Evolutionary conservation across 2,329 filamentous ascomycete species (phyloP), one percentile per base, ranked within the genome.

Genomic region (Epichloe glyceriae): DNA sequence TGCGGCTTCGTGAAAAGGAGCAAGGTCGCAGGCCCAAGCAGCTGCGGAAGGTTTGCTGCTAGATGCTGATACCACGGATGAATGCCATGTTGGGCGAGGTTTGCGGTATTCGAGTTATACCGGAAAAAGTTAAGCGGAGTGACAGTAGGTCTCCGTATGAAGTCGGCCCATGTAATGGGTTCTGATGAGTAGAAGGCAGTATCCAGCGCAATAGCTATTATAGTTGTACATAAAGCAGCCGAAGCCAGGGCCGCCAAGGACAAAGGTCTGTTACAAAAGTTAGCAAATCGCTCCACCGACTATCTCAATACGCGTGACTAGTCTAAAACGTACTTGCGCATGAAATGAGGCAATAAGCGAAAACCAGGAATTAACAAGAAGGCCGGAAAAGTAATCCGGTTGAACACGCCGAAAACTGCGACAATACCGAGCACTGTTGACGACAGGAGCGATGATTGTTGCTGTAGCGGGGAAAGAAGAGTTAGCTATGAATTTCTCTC

Each of bases 351-450:
- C 65, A 97, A 73, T 62, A 98, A 74, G 62, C 83, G 83, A 63
- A 95, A 71, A 37, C 85, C 84, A 49, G 93, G 91, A 63, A 96
- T 80, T 52, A 95, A 66, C 54, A 98, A 70, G 65, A 95, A 98
- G 14, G 90, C 91, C 44, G 91, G 91, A 66, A 97, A 97, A 10
- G 93, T 98, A 61, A 97, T 96, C 57, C 93, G 82, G 69, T 97
- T 98, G 70, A 98, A 98, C 52, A 91, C 72, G 47, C 93, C 93
- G 61, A 93, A 86, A 14, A 95, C 84, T 49, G 80, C 75, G 50
- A 96, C 80, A 54, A 90, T 81, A 33, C 88, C 88, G 40, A 98
- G 79, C 41, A 93, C 74, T 40, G 80, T 77, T 52, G 86, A 89
- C 19, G 89, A 83, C 58, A 88, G 72, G 51, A 88, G 73, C 46